phyloP scores from a whole-genome alignment of 2,329 filamentous ascomycete genomes.

The Microdochium paspali region DNA sequence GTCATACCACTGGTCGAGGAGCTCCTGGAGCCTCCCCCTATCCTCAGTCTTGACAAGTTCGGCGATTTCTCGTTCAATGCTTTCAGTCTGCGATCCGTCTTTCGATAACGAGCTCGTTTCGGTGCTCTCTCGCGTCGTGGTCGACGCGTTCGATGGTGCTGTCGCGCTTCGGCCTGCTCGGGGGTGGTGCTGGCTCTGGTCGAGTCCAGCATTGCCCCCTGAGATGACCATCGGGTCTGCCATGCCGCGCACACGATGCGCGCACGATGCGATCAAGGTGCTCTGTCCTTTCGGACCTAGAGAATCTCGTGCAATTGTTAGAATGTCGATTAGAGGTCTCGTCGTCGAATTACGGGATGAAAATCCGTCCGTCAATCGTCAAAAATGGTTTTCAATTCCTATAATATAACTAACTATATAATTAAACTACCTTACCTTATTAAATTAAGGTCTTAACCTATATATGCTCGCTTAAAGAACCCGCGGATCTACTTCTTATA shows the following conservation, averaged over 20 bases:
- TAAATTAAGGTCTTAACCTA: no score
- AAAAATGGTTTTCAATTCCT: no score
- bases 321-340: not conserved
- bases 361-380: no score
- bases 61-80: not conserved
- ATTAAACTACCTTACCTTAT: no score
- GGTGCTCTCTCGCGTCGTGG: not conserved
- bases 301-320: not conserved
- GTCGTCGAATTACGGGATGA: not conserved
- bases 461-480: no score
- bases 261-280: not conserved
- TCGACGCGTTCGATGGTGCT: not conserved
- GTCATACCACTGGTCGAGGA: no score
- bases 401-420: no score
- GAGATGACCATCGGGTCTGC: not conserved
- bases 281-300: not conserved
- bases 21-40: no score
- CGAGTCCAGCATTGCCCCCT: not conserved
- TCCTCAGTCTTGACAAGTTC: no score
- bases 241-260: not conserved
- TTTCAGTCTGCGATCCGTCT: not conserved
- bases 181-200: not conserved
- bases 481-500: no score
- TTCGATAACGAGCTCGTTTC: not conserved
- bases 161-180: not conserved